Conservation (phyloP, 129 eudicot genomes). For the Lactuca saligna region DNA sequence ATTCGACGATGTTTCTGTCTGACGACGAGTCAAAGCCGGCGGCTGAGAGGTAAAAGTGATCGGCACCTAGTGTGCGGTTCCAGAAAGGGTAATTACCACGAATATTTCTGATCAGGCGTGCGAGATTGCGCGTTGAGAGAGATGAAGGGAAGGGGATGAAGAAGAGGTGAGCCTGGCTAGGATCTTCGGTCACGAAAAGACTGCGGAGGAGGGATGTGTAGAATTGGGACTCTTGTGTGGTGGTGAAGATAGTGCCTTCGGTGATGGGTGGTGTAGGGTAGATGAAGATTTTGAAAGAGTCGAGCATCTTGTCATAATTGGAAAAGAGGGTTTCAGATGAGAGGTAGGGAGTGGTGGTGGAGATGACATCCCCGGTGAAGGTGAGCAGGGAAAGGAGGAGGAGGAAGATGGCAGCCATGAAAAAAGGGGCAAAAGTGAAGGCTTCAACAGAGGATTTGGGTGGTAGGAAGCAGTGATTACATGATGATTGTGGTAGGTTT, state of each 20-base stretch:
- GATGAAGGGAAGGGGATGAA: conserved; percentile 53
- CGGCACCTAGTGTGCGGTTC: conserved; percentile 90
- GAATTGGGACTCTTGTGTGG: conserved; percentile 45
- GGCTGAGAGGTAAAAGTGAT: conserved; percentile 73
- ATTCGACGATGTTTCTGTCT: conserved; percentile 73
- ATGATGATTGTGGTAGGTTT: conserved; percentile 29
- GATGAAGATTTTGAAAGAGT: conserved; percentile 61
- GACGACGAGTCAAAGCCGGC: conserved; percentile 61
- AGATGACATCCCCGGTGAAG: conserved; percentile 32
- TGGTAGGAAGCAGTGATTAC: conserved; percentile 3
- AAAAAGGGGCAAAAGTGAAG: background rate
- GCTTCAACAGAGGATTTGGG: conserved; percentile 9
- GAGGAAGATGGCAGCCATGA: conserved; percentile 42
- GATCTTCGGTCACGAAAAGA: conserved; percentile 49
- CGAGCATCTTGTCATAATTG: conserved; percentile 69
- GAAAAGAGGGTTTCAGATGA: conserved; percentile 58
- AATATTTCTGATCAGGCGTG: conserved; percentile 49
- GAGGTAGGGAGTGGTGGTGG: conserved; percentile 48
- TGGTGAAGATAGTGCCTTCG: conserved; percentile 16
- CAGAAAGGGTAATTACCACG: conserved; percentile 59
- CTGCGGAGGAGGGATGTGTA: conserved; percentile 44
- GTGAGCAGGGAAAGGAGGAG: conserved; percentile 33
- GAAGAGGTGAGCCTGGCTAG: conserved; percentile 61
- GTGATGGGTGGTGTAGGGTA: conserved; percentile 43
- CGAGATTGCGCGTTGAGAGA: conserved; percentile 57